Evolutionary conservation across 371 early-diverging fungal genomes (phyloP), one percentile per base, ranked within the genome.

Genomic region (Entomophthora muscae): DNA sequence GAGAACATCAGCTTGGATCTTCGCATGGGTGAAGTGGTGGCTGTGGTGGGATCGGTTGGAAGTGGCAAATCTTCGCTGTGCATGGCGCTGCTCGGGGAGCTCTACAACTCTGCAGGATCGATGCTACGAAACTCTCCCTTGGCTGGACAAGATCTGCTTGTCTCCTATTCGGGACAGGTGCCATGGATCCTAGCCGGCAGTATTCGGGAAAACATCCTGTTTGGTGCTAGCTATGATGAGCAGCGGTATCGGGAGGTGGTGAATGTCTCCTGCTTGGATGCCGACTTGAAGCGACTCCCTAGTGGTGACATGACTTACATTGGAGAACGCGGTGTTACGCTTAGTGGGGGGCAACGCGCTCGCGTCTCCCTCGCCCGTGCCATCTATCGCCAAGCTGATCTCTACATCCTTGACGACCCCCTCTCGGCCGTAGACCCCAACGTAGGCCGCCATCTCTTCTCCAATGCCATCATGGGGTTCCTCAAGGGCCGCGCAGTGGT

Each of bases 231-330:
- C n/a, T 85, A 71, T 63, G 74, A 83, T 54, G 65, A 64, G 32
- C 67, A 72, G 30, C 72, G 75, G 23, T 83, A 83, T 69, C 72
- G 75, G 57, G 72, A 77, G 51, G 76, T 78, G 21, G 53, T 84
- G 17, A 72, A 75, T 0, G 75, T 75, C 23, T 82, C 81, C 52
- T 82, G 82, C 17, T 68, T 84, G 22, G 75, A 71, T 56, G 69
- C 81, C 5, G 94, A 93, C 67, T 67, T 93, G 63, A 76, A 67
- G n/a, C 69, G 88, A 51, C 68, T 74, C 1, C 75, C 70, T 17
- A 29, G 70, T 10, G 90, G 89, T 58, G 91, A 91, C 66, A 64
- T 74, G 68, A 92, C 91, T 0, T 85, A 88, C 70, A 83, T 90
- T 67, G 91, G 89, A 53, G 90, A 89, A 65, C 79, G 83, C 32